phyloP scores from a whole-genome alignment of 495 filamentous ascomycete genomes.

The Peziza echinospora region DNA sequence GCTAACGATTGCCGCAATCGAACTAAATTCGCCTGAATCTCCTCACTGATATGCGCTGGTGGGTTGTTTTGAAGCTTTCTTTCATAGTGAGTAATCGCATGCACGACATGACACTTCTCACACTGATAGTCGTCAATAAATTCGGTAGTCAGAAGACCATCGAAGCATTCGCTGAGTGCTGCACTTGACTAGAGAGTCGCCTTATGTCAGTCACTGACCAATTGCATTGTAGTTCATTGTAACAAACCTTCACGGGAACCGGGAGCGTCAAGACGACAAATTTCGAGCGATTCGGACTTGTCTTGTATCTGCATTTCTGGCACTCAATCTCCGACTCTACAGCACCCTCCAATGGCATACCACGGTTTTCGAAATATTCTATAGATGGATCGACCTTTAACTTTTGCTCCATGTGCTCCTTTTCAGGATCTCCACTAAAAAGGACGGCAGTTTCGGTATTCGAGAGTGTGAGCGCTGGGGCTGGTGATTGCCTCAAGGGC shows the following conservation, averaged over 20 bases:
- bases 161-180: conserved; percentile 56
- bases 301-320: conserved; percentile 67
- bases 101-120: conserved; percentile 69
- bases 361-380: conserved; percentile 6
- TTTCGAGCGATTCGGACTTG: conserved; percentile 54
- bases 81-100: conserved; percentile 36
- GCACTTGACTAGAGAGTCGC: conserved; percentile 35
- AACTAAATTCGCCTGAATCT: conserved; percentile 33
- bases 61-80: conserved; percentile 8
- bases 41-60: conserved; percentile 26
- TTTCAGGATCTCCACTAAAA: conserved; percentile 3
- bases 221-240: conserved; percentile 25
- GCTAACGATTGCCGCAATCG: conserved; percentile 39
- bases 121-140: conserved; percentile 94
- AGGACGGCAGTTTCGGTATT: no score
- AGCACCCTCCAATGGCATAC: conserved; percentile 24
- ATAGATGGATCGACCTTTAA: not conserved
- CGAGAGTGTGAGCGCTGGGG: no score
- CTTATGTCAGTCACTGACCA: conserved; percentile 3
- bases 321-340: conserved; percentile 88
- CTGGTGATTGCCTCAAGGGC: not conserved
- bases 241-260: conserved; percentile 46
- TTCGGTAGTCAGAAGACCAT: conserved; percentile 82
- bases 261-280: conserved; percentile 87
- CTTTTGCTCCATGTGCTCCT: conserved; percentile 1